These are phyloP conservation scores for Solanum virginianum DNA, from an alignment of 257 asterid genomes.

Conservation along the genomic window DNA sequence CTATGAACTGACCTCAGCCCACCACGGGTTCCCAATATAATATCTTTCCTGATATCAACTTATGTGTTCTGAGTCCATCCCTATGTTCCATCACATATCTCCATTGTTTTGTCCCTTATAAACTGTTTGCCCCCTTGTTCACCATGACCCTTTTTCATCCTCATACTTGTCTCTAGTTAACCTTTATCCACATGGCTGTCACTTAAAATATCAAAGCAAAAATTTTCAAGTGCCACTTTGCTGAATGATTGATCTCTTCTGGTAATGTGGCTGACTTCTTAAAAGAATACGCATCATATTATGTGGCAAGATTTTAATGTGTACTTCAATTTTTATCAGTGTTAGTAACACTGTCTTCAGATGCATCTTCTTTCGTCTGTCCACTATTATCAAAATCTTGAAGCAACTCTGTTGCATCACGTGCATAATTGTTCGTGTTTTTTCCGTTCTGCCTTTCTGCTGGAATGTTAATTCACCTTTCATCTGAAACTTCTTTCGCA, in stretches of 20 bases:
- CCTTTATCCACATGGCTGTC: background rate
- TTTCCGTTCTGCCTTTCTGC: background rate
- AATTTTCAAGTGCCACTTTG: background rate
- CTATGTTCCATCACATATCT: background rate
- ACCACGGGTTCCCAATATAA: background rate
- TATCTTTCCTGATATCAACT: background rate
- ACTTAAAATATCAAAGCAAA: background rate
- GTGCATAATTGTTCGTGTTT: background rate
- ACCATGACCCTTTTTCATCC: background rate
- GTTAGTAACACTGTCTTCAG: background rate
- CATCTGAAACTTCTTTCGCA: background rate
- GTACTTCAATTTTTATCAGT: background rate
- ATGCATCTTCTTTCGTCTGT: background rate
- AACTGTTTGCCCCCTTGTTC: background rate
- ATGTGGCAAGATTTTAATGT: background rate
- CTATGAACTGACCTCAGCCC: background rate
- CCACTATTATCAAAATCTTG: background rate
- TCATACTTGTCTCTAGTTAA: background rate
- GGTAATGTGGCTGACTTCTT: background rate
- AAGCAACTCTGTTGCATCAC: background rate
- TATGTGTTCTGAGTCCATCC: background rate
- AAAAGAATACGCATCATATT: background rate
- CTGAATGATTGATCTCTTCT: background rate
- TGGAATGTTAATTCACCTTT: background rate
- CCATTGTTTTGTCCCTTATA: background rate